Base-by-base conservation (phyloP, 1,139 yeast species). In the Nakaseomyces nivariensis region DNA sequence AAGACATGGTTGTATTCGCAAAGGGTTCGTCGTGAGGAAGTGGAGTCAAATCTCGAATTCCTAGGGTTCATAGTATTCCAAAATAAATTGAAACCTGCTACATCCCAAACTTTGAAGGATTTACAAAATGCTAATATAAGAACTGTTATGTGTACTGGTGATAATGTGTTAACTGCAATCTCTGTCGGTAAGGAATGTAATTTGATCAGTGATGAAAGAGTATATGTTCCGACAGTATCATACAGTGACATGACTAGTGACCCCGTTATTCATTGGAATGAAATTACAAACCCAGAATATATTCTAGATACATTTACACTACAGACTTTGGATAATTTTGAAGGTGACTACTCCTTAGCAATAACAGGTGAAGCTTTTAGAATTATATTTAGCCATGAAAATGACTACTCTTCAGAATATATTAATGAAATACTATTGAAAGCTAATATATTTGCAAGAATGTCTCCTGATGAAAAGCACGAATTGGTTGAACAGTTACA, bases 401-500 rank as follows among this genome's bases (percentile, higher is more conserved):
- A 59, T 38, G 67, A 67, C 22, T 48, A 60, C 37, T 61, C 71
- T 3, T 71, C 68, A 25, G 63, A 61, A 1, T 72, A 70, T 51
- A 62, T 75, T 45, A 82, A 83, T 51, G 77, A 75, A 47, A 75
- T 92, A 61, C 73, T 94, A 49, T 72, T 89, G 72, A 81, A 78
- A 56, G 81, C 92, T 54, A 79, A 82, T 46, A 78, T 92, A 6
- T 94, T 82, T 70, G 97, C 98, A 0, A 75, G 99, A 57, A 92
- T 92, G 99, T 90, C 97, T 0, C 99, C 99, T 0, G 98, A 92
- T 67, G 99, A 92, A 64, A 92, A 92, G 64, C 96, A 92, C 64
- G 98, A 92, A 68, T 73, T 92, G 48, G 97, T 92, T 32, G 92
- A 86, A 59, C 89, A 85, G 63, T 70, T 92, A 26, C 96, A 89